Percentiles rank a stretch among this genome's conserved stretches.
Evolutionary conservation across 345 rosid species (phyloP).

Genomic region (Ceriops zippeliana): DNA sequence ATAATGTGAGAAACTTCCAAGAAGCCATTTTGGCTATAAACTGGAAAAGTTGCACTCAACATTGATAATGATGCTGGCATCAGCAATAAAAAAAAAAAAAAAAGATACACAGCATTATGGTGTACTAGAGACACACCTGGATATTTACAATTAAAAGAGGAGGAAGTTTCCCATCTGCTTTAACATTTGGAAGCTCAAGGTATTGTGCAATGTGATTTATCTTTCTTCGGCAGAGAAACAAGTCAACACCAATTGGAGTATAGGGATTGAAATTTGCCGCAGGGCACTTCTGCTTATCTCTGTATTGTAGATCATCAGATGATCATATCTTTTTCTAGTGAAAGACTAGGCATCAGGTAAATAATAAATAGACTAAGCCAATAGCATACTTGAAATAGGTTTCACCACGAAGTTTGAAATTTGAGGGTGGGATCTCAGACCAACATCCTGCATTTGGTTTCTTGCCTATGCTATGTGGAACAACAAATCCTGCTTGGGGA

Average conservation of each 20-base stretch:
- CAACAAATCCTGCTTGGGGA: conserved; percentile 54
- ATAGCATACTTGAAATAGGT: conserved; percentile 61
- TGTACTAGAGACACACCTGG: conserved; percentile 48
- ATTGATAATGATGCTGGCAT: too few relatives aligned
- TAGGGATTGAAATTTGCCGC: conserved; percentile 64
- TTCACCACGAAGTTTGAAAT: conserved; percentile 59
- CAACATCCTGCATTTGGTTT: conserved; percentile 49
- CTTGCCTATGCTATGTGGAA: conserved; percentile 45
- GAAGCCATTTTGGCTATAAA: not conserved
- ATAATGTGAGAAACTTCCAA: not conserved
- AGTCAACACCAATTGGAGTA: conserved; percentile 72
- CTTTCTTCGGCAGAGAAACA: conserved; percentile 72
- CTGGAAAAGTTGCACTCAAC: not conserved
- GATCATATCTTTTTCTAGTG: conserved; percentile 1
- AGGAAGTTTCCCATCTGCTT: conserved; percentile 59
- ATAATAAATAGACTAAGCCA: conserved; percentile 1
- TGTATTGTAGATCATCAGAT: conserved; percentile 31
- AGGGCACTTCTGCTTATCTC: conserved; percentile 74
- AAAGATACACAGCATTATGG: not conserved
- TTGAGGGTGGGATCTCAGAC: conserved; percentile 69
- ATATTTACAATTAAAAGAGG: conserved; percentile 87
- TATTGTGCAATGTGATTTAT: conserved; percentile 87
- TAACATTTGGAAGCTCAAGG: conserved; percentile 76
- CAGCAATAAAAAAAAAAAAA: not conserved
- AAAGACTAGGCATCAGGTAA: conserved; percentile 4